Percentiles rank a stretch among this genome's conserved stretches.
Conservation (phyloP, 768 basidiomycete species). For the Boletus pseudo-olivaceus region DNA sequence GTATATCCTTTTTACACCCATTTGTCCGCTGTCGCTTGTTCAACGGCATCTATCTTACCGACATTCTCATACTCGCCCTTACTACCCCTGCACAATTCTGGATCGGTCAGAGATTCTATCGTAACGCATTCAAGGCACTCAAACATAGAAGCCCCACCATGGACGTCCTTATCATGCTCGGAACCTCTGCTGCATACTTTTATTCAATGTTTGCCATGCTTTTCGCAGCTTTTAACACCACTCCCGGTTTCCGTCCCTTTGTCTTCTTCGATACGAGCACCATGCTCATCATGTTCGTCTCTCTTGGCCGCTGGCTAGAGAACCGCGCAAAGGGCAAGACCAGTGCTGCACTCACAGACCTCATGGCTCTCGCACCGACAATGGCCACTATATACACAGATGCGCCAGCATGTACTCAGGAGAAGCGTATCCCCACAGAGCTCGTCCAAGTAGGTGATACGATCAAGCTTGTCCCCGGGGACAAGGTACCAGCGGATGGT, state of each 20-base stretch:
- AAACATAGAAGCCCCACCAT: conserved; percentile 91
- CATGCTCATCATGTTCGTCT: conserved; percentile 97
- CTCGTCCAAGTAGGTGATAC: conserved; percentile 92
- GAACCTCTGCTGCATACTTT: conserved; percentile 89
- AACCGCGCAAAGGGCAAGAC: conserved; percentile 97
- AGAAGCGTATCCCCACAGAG: conserved; percentile 91
- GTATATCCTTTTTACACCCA: conserved; percentile 54
- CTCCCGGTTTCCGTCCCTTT: conserved; percentile 71
- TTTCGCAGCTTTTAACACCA: conserved; percentile 57
- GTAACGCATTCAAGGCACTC: conserved; percentile 85
- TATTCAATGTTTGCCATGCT: conserved; percentile 80
- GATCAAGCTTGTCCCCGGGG: conserved; percentile 92
- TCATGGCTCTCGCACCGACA: conserved; percentile 92
- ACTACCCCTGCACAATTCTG: conserved; percentile 94
- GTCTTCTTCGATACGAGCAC: conserved; percentile 99
- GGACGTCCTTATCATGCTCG: conserved; percentile 96
- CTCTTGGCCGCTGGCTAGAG: conserved; percentile 91
- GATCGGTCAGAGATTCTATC: conserved; percentile 85
- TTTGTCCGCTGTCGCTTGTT: conserved; percentile 51
- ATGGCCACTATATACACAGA: conserved; percentile 97
- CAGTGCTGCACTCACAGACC: conserved; percentile 91
- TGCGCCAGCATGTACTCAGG: conserved; percentile 69
- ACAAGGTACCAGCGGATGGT: conserved; percentile 95
- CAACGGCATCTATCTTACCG: conserved; percentile 75
- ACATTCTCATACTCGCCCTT: conserved; percentile 68